Percentiles rank a stretch among this genome's conserved stretches.
These are phyloP conservation scores for Spergularia azorica DNA, from an alignment of 179 eudicot species.

Conservation along the genomic window DNA sequence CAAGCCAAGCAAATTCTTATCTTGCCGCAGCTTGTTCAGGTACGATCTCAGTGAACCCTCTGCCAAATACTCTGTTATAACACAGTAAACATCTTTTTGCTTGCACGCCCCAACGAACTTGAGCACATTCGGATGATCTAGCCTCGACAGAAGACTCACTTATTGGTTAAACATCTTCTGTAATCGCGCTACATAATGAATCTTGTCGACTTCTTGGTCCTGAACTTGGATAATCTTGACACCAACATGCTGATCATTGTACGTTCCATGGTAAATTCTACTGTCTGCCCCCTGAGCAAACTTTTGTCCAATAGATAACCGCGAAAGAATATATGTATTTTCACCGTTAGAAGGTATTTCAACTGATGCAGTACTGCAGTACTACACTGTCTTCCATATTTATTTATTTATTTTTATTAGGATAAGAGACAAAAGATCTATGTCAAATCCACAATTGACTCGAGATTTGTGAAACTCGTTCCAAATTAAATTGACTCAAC, in stretches of 20 bases:
- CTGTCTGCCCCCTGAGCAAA: conserved; percentile 76
- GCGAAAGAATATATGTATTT: conserved; percentile 55
- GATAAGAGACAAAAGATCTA: no score
- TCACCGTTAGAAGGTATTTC: conserved; percentile 38
- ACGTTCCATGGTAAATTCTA: conserved; percentile 61
- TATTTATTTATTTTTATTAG: no score
- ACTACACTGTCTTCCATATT: conserved; percentile 36
- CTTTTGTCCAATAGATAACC: conserved; percentile 50
- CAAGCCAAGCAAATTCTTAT: conserved; percentile 40
- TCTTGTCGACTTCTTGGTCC: conserved; percentile 47
- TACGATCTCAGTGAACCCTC: conserved; percentile 72
- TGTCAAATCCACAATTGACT: no score
- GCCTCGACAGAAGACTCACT: conserved; percentile 56
- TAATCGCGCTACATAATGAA: conserved; percentile 37
- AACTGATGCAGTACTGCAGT: conserved; percentile 47
- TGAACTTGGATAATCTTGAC: conserved; percentile 52
- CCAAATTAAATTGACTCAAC: no score
- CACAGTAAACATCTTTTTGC: conserved; percentile 53
- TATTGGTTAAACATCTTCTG: conserved; percentile 65
- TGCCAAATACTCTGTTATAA: conserved; percentile 66
- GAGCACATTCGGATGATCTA: conserved; percentile 62
- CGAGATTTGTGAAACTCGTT: no score
- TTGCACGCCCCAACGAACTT: conserved; percentile 69
- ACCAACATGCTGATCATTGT: conserved; percentile 65
- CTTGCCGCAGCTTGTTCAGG: conserved; percentile 58